Conservation (phyloP, 78 protist species). For the Carpediemonas membranifera region DNA sequence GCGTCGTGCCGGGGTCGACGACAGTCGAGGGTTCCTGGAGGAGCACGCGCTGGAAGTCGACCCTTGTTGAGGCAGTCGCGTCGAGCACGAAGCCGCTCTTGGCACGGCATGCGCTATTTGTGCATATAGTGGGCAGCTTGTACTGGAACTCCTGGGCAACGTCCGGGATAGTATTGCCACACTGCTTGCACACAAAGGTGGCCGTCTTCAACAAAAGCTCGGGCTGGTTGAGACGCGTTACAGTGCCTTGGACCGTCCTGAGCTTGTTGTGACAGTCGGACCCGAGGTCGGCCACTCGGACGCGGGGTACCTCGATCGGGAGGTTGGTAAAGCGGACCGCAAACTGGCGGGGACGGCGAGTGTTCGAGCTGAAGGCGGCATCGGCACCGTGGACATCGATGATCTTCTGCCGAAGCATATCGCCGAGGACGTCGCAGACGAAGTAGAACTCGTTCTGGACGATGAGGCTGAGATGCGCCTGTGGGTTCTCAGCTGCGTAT, state of each 20-base stretch:
- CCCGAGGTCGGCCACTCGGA: conserved; percentile 56
- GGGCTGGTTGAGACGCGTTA: conserved; percentile 86
- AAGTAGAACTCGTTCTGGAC: too few relatives aligned
- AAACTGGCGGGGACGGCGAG: too few relatives aligned
- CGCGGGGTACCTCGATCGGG: too few relatives aligned
- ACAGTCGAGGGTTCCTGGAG: conserved; percentile 65
- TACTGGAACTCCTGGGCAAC: conserved; percentile 86
- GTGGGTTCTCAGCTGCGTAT: too few relatives aligned
- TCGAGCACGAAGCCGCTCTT: conserved; percentile 46
- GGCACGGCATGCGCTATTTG: conserved; percentile 51
- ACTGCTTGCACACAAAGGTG: conserved; percentile 60
- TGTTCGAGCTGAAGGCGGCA: too few relatives aligned
- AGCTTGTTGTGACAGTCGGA: conserved; percentile 56
- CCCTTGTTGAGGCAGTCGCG: conserved; percentile 51
- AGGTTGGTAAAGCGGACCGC: too few relatives aligned
- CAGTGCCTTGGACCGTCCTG: conserved; percentile 73
- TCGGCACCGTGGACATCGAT: too few relatives aligned
- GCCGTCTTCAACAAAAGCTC: conserved; percentile 89
- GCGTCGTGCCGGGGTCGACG: conserved; percentile 19
- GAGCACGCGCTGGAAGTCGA: conserved; percentile 86
- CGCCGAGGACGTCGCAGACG: too few relatives aligned
- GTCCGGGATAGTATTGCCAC: neutral
- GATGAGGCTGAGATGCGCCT: too few relatives aligned
- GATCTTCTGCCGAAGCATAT: too few relatives aligned
- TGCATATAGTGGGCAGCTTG: conserved; percentile 52